Base-by-base conservation (phyloP, 1,284 basidiomycete species). In the Hemileia vastatrix region DNA sequence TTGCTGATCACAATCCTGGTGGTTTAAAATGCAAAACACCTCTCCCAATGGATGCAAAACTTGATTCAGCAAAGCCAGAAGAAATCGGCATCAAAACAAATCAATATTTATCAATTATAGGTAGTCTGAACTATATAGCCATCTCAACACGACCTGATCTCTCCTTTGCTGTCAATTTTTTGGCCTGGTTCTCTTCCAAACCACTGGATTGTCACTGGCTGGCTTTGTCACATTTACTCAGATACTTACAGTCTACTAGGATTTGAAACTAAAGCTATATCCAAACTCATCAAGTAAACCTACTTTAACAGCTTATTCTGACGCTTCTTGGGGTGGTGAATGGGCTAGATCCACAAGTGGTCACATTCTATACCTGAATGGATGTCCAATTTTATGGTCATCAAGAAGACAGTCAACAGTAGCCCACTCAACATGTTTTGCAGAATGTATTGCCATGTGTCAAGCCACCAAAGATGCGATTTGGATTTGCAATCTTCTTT, bases 121-220 rank as follows among this genome's bases (percentile, higher is more conserved):
- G 57, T 2, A 18, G 27, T 9, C 6, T 27, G 13, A 52, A 4
- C 13, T 60, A 60, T 24, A 5, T 53, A 2, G 32, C 50, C 2
- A 23, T 51, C 5, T 47, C 32, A 9, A 59, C 57, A 21, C 8
- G 57, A 18, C 57, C 57, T 1, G 57, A 59, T 52, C 31, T 59
- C 3, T 4, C 48, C 2, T 59, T 36, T 52, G 4, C 32, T 2
- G 48, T 51, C 1, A 59, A 59, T 21, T 60, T 44, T 18, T 19
- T 60, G 40, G 57, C 36, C 11, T 9, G 57, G 13, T 60, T 60
- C 36, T 13, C 57, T 6, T 5, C 3, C 5, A 52, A 45, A 3
- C 33, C 57, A 2, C 23, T 50, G 5, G 21, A 3, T 1, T 19
- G 21, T 52, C 57, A 60, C 50, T 60, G 49, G 57, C 15, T 23